Base-by-base conservation (phyloP, 148 eudicot genomes). In the Bassia scoparia region DNA sequence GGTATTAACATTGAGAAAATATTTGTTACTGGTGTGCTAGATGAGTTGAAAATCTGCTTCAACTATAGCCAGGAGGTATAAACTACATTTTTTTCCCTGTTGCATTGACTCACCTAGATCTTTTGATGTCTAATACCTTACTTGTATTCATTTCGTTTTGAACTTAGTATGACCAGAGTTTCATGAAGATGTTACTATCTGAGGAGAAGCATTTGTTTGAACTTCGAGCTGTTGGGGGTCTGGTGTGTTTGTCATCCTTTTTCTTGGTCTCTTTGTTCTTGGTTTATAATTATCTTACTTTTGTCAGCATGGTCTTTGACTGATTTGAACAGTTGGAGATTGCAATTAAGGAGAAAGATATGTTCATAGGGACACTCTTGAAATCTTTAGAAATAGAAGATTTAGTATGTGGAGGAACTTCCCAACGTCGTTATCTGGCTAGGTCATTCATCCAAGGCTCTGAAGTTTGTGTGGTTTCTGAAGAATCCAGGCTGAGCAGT, bases 201-300 rank as follows among this genome's bases (percentile, higher is more conserved):
- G 85, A 91, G 76, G 98, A 95, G 83, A 83, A 72, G 70, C 88
- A 82, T 67, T 81, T 95, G 79, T 87, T 95, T 82, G 98, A 95
- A 80, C 80, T 95, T 74, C 96, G 98, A 79, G 98, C 98, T 59
- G 92, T 84, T 70, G 98, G 98, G 78, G 97, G 97, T 76, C 96
- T 85, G 93, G 98, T 89, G 86, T 71, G 86, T n/a, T 49, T 23
- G 23, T 58, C 2, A 43, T 68, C 23, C 58, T 70, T 68, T 14
- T 59, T 24, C 33, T 37, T 27, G 5, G 11, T 15, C 53, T 15
- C 50, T 61, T 73, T 67, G 15, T 31, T 69, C 6, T 44, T 64
- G 41, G 20, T 61, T 38, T 70, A 24, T 69, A 38, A 33, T 48
- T 59, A 30, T 13, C 43, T 54, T 76, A 31, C 29, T 41, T 61